Percentiles rank a stretch among this genome's conserved stretches.
Evolutionary conservation across 106 monocot genomes (phyloP).

Genomic region (Allium cepa): DNA sequence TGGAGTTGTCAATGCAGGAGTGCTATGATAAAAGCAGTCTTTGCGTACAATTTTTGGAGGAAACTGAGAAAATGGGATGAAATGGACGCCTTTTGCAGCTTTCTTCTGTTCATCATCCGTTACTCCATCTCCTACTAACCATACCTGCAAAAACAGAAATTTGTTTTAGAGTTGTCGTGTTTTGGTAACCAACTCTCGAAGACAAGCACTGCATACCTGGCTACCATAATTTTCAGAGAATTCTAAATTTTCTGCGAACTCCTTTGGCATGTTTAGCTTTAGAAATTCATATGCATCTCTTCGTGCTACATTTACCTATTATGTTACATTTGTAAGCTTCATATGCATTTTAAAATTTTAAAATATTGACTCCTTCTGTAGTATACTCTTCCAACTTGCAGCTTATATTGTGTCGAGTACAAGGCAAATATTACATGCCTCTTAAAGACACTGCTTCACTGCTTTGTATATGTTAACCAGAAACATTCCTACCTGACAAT

Average conservation of each 20-base stretch:
- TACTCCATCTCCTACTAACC: slow-evolving; percentile 53
- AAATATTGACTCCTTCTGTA: no score
- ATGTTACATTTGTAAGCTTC: background rate
- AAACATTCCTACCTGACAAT: no score
- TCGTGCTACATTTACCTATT: slow-evolving; percentile 24
- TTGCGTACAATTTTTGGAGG: slow-evolving; percentile 26
- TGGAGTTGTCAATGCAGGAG: slow-evolving; percentile 65
- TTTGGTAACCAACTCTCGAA: background rate
- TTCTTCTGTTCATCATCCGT: slow-evolving; percentile 34
- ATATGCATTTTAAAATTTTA: background rate
- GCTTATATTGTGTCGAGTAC: no score
- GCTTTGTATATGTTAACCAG: no score
- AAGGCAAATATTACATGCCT: no score
- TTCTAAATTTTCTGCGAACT: slow-evolving; percentile 17
- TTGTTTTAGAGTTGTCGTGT: background rate
- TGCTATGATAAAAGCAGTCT: slow-evolving; percentile 46
- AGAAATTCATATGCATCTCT: slow-evolving; percentile 29
- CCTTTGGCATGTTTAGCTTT: slow-evolving; percentile 30
- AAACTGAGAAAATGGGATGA: slow-evolving; percentile 71
- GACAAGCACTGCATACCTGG: slow-evolving; percentile 19
- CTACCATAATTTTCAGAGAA: slow-evolving; percentile 27
- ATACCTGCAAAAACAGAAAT: slow-evolving; percentile 24
- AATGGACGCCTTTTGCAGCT: slow-evolving; percentile 24
- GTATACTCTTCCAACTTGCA: no score
- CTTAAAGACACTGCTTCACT: no score